These are phyloP conservation scores for Arthroderma sp. DNA, from an alignment of 2,329 filamentous ascomycete genomes.

Conservation along the genomic window DNA sequence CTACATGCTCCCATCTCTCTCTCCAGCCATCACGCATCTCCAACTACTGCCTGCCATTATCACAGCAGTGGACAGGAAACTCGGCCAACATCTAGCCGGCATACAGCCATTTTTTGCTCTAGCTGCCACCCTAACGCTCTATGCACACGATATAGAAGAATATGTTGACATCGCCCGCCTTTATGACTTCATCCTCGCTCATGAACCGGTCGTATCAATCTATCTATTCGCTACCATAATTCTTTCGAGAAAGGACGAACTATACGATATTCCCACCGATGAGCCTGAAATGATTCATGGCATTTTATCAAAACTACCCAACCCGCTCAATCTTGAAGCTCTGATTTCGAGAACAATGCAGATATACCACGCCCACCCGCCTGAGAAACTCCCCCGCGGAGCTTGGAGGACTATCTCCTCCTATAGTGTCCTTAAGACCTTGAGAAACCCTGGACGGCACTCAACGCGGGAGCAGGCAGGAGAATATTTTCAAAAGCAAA, in stretches of 20 bases:
- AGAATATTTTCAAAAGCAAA: constrained; percentile 57
- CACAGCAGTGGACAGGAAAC: constrained; percentile 53
- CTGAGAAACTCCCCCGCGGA: constrained; percentile 50
- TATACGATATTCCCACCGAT: constrained; percentile 70
- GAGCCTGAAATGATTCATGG: constrained; percentile 90
- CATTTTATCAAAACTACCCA: constrained; percentile 73
- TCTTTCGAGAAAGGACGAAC: constrained; percentile 63
- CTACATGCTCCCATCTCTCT: constrained; percentile 87
- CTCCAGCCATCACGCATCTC: constrained; percentile 73
- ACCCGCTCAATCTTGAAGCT: constrained; percentile 64
- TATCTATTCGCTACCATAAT: constrained; percentile 90
- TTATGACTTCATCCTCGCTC: constrained; percentile 82
- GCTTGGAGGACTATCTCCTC: constrained; percentile 61
- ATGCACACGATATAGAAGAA: constrained; percentile 86
- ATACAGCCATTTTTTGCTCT: constrained; percentile 86
- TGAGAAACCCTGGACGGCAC: constrained; percentile 41
- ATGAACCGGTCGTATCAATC: constrained; percentile 74
- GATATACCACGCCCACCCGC: constrained; percentile 57
- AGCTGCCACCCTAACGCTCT: constrained; percentile 86
- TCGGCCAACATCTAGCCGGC: constrained; percentile 63
- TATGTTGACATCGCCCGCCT: constrained; percentile 80
- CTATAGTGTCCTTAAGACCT: constrained; percentile 77
- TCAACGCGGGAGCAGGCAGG: constrained; percentile 57
- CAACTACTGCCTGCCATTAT: constrained; percentile 75
- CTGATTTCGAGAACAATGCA: constrained; percentile 55